Evolutionary conservation across 1,284 basidiomycete species (phyloP), one percentile per base, ranked within the genome.

Genomic region (Puccinia polysora): DNA sequence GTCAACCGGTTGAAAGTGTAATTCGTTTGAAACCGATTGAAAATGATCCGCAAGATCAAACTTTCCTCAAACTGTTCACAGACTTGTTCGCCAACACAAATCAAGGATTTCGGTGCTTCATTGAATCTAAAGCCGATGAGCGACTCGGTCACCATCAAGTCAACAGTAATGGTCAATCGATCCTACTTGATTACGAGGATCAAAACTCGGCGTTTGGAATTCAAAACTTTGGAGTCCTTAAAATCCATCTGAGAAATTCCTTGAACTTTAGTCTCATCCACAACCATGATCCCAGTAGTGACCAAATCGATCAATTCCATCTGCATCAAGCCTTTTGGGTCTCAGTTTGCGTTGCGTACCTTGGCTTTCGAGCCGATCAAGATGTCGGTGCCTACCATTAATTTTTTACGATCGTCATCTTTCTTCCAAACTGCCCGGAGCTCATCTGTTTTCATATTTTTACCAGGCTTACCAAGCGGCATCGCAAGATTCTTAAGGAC

Each of bases 291-390:
- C 18, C 18, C 23, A 43, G 49, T 50, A 12, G 32, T 23, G 20
- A 45, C 20, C 15, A 52, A 12, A 52, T 25, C 20, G 28, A 49
- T 32, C 20, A 10, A 10, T 45, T 45, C 10, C 10, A 45, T 45
- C 40, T 63, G 14, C 43, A 63, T 63, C 30, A 45, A 43, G 60
- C 60, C 5, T 63, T 63, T 63, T 63, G 60, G 60, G 60, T 63
- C 6, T 23, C 60, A 6, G 28, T 63, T 63, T 63, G 60, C 18
- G 49, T 63, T 32, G 60, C 60, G 30, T 63, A 63, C n/a, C 23
- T 63, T 14, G 60, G 60, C n/a, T 63, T 63, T 50, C 23, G 60
- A 36, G 45, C 40, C 3, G 60, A 63, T 63, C 60, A 63, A 50
- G 60, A 63, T 49, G 60, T 63, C 30, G 8, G 45, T 38, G 12